A percentile compares a stretch with the other conserved stretches of the same genome.
phyloP scores from a whole-genome alignment of 2,329 filamentous ascomycete genomes.

The Pseudonectria foliicola region DNA sequence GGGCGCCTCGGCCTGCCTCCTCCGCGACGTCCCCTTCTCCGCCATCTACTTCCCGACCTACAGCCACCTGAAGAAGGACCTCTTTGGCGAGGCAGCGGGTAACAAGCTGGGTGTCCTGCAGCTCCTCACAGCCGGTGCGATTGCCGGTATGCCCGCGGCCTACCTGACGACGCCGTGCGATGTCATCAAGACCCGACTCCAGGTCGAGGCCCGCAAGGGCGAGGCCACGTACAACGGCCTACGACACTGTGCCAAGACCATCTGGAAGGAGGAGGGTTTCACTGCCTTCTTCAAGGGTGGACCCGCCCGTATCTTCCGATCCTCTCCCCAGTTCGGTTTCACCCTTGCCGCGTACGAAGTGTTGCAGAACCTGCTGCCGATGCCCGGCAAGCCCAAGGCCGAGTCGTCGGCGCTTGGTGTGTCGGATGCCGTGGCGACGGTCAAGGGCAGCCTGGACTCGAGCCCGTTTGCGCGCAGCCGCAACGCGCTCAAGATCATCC shows the following conservation, averaged over 20 bases:
- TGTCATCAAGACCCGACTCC: conserved; percentile 97
- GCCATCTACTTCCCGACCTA: conserved; percentile 99
- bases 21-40: conserved; percentile 95
- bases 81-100: conserved; percentile 81
- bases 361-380: conserved; percentile 69
- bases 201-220: conserved; percentile 95
- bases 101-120: conserved; percentile 88
- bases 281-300: conserved; percentile 98
- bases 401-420: conserved; percentile 51
- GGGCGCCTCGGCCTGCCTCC: conserved; percentile 85
- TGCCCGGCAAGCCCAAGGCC: conserved; percentile 53
- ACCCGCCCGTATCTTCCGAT: conserved; percentile 87
- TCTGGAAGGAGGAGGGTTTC: conserved; percentile 88
- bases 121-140: conserved; percentile 88
- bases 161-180: conserved; percentile 97
- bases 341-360: conserved; percentile 94
- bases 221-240: conserved; percentile 83
- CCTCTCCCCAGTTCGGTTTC: conserved; percentile 96
- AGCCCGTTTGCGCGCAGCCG: conserved; percentile 58
- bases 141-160: conserved; percentile 83
- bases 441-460: conserved; percentile 27
- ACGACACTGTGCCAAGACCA: conserved; percentile 75
- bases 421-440: conserved; percentile 52
- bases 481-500: conserved; percentile 91
- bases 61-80: conserved; percentile 84